phyloP scores from a whole-genome alignment of 2,329 filamentous ascomycete species.

The Ascochyta koolunga region DNA sequence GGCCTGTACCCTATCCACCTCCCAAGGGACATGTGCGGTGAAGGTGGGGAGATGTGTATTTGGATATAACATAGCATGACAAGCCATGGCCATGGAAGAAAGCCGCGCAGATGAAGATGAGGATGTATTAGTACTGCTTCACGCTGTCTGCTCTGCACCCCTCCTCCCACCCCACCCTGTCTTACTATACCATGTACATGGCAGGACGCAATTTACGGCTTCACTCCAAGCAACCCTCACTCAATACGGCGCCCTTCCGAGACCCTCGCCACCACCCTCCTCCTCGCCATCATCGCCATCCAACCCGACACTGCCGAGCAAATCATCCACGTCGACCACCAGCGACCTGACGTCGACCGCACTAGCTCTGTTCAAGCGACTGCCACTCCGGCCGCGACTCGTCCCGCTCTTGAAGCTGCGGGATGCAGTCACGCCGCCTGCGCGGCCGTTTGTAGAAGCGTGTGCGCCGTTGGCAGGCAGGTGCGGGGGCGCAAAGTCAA shows the following conservation, averaged over 20 bases:
- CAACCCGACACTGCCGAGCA: slow-evolving; percentile 46
- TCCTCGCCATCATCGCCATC: slow-evolving; percentile 33
- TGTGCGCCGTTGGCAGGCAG: slow-evolving; percentile 28
- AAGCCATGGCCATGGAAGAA: too few species aligned
- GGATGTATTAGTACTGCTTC: too few species aligned
- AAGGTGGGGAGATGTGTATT: too few species aligned
- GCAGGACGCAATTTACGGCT: too few species aligned
- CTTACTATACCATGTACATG: too few species aligned
- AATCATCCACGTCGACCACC: slow-evolving; percentile 40
- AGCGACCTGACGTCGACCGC: slow-evolving; percentile 4
- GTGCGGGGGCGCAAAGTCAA: slow-evolving; percentile 20
- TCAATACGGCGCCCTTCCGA: slow-evolving; percentile 39
- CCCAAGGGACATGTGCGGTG: too few species aligned
- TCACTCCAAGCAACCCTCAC: background rate
- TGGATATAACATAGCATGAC: too few species aligned
- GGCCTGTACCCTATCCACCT: too few species aligned
- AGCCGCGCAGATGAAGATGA: too few species aligned
- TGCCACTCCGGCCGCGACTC: slow-evolving; percentile 27
- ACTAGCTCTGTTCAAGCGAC: slow-evolving; percentile 22
- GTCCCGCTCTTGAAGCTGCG: slow-evolving; percentile 36
- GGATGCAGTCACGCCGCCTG: slow-evolving; percentile 24
- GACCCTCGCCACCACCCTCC: slow-evolving; percentile 4
- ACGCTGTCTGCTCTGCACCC: too few species aligned
- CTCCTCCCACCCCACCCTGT: too few species aligned
- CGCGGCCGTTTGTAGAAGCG: too few species aligned